Percentiles rank a stretch among this genome's conserved stretches.
These are phyloP conservation scores for Musa schizocarpa DNA, from an alignment of 176 grass and related monocot genomes.

Conservation along the genomic window DNA sequence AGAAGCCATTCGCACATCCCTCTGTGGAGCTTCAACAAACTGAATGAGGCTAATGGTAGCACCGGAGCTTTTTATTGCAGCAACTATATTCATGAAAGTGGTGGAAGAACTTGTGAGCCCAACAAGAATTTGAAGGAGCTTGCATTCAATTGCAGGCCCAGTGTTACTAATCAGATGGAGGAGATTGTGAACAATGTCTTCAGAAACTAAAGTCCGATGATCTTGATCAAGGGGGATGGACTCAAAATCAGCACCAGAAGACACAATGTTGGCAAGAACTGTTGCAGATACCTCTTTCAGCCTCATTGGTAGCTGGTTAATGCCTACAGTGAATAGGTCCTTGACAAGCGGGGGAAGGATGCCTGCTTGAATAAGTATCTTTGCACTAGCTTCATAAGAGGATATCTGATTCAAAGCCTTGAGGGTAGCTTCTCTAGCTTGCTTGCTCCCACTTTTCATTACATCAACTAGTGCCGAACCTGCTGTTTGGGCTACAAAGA, in stretches of 20 bases:
- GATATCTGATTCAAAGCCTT: constrained; percentile 95
- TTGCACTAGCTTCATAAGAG: constrained; percentile 78
- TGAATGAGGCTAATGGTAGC: constrained; percentile 92
- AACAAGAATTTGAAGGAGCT: constrained; percentile 93
- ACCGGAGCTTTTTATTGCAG: constrained; percentile 87
- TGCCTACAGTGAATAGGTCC: constrained; percentile 83
- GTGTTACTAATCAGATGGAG: constrained; percentile 99
- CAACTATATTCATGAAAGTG: constrained; percentile 65
- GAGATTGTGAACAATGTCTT: constrained; percentile 94
- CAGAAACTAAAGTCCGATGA: constrained; percentile 68
- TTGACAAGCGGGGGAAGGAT: constrained; percentile 84
- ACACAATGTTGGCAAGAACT: constrained; percentile 81
- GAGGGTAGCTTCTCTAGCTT: constrained; percentile 68
- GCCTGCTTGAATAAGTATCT: constrained; percentile 78
- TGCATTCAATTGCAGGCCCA: constrained; percentile 92
- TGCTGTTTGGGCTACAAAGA: constrained; percentile 72
- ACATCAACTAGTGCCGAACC: constrained; percentile 65
- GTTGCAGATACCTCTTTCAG: constrained; percentile 86
- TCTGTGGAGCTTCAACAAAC: constrained; percentile 94
- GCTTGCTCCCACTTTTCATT: constrained; percentile 75
- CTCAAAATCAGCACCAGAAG: constrained; percentile 66
- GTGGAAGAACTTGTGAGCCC: constrained; percentile 73
- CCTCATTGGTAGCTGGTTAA: constrained; percentile 80
- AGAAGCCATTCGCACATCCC: constrained; percentile 78
- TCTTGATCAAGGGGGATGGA: constrained; percentile 62